A percentile compares a stretch with the other conserved stretches of the same genome.
Conservation (phyloP, 805 yeast species). For the Pichia heedii region DNA sequence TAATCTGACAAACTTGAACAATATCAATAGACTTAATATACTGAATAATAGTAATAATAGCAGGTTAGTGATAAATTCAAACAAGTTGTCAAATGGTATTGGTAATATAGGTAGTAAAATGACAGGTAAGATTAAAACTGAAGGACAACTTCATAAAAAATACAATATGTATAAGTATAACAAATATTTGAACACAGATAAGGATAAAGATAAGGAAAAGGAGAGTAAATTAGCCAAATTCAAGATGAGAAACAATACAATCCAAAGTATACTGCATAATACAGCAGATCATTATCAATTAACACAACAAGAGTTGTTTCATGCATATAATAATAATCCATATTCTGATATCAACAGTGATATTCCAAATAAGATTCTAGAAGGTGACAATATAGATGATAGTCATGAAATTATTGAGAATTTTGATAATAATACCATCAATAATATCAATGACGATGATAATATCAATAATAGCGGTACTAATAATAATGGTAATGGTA, state of each 20-base stretch:
- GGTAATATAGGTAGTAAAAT: background rate
- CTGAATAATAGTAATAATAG: background rate
- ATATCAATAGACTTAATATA: background rate
- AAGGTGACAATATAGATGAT: background rate
- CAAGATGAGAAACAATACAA: slow-evolving; percentile 17
- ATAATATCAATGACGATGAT: background rate
- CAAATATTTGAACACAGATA: background rate
- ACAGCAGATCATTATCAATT: slow-evolving; percentile 15
- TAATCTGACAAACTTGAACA: too few relatives aligned
- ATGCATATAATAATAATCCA: background rate
- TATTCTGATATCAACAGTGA: slow-evolving; percentile 1
- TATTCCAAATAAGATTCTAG: background rate
- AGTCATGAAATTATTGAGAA: background rate
- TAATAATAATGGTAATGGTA: background rate
- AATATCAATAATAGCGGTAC: background rate
- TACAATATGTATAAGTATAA: background rate
- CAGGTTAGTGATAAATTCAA: too few relatives aligned
- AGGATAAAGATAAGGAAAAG: slow-evolving; percentile 8
- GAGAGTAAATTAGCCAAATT: slow-evolving; percentile 16
- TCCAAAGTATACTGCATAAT: slow-evolving; percentile 20
- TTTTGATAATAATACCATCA: background rate
- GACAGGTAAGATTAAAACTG: background rate
- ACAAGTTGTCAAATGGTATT: background rate
- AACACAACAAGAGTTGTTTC: slow-evolving; percentile 11
- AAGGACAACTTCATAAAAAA: background rate